These are phyloP conservation scores for Evansstolkia leycettana DNA, from an alignment of 495 filamentous ascomycete species.

Conservation along the genomic window DNA sequence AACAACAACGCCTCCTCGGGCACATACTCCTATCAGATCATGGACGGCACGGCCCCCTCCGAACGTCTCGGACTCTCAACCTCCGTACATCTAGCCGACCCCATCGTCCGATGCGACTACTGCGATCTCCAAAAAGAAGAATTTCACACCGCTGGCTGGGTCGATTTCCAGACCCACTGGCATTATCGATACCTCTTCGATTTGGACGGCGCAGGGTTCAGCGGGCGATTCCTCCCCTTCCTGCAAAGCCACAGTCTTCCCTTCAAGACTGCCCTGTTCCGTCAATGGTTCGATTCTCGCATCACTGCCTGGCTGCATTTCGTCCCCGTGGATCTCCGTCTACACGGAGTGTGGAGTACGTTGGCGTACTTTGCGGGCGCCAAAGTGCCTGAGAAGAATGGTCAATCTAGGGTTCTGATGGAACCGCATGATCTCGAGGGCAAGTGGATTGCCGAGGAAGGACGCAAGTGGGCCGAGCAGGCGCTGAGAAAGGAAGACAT, in stretches of 20 bases:
- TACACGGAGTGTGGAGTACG: slow-evolving; percentile 51
- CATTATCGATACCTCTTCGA: slow-evolving; percentile 57
- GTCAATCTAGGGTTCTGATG: slow-evolving; percentile 10
- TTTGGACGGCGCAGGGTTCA: slow-evolving; percentile 56
- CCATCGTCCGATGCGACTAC: slow-evolving; percentile 44
- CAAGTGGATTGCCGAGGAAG: slow-evolving; percentile 53
- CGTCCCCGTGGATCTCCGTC: slow-evolving; percentile 59
- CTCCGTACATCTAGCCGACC: slow-evolving; percentile 35
- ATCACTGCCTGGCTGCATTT: slow-evolving; percentile 68
- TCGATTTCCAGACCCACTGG: slow-evolving; percentile 49
- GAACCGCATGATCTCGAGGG: slow-evolving; percentile 34
- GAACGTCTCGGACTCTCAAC: slow-evolving; percentile 16
- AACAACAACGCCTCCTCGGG: slow-evolving; percentile 11
- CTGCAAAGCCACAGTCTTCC: slow-evolving; percentile 49
- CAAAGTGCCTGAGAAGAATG: slow-evolving; percentile 9
- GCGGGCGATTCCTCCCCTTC: slow-evolving; percentile 49
- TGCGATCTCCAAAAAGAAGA: slow-evolving; percentile 40
- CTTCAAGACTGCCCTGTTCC: slow-evolving; percentile 52
- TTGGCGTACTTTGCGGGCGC: slow-evolving; percentile 50
- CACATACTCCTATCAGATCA: slow-evolving; percentile 26
- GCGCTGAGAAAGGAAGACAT: slow-evolving; percentile 68
- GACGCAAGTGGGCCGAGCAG: slow-evolving; percentile 49
- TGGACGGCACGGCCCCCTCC: slow-evolving; percentile 18
- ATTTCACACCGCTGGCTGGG: slow-evolving; percentile 26
- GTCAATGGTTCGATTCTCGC: slow-evolving; percentile 63